Evolutionary conservation across 768 basidiomycete species (phyloP).

Genomic region (Mycena leptocephala): DNA sequence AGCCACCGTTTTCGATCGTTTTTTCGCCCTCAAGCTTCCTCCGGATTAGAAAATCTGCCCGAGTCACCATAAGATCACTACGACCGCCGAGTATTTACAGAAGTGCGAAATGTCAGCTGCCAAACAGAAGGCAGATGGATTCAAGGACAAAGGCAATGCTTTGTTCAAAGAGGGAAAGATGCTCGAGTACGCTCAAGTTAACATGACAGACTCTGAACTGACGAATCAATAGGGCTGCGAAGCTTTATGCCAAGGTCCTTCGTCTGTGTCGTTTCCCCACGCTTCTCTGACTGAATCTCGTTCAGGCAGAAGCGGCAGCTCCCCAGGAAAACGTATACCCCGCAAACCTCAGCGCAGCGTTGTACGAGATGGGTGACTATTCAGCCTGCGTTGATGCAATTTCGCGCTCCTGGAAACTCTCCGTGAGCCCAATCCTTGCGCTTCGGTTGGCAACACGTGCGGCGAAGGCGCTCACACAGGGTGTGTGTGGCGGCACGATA

Average conservation of each 20-base stretch:
- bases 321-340: constrained; percentile 41
- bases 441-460: constrained; percentile 39
- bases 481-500: constrained; percentile 38
- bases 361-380: constrained; percentile 48
- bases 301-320: constrained; percentile 42
- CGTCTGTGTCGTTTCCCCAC: not conserved
- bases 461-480: constrained; percentile 42
- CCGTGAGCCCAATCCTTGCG: constrained; percentile 28
- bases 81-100: not conserved
- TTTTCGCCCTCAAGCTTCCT: too few species aligned
- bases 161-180: constrained; percentile 44
- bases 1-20: too few species aligned
- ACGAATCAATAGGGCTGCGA: constrained; percentile 15
- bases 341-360: constrained; percentile 48
- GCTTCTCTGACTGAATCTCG: not conserved
- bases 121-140: constrained; percentile 14
- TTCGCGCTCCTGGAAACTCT: constrained; percentile 34
- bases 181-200: constrained; percentile 34
- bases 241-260: constrained; percentile 34
- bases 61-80: too few species aligned
- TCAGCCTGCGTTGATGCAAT: constrained; percentile 38
- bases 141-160: constrained; percentile 46
- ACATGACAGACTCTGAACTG: not conserved
- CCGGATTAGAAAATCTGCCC: not conserved
- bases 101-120: not conserved